A percentile compares a stretch with the other conserved stretches of the same genome.
phyloP scores from a whole-genome alignment of 768 basidiomycete genomes.

The Termitomyces heimii region DNA sequence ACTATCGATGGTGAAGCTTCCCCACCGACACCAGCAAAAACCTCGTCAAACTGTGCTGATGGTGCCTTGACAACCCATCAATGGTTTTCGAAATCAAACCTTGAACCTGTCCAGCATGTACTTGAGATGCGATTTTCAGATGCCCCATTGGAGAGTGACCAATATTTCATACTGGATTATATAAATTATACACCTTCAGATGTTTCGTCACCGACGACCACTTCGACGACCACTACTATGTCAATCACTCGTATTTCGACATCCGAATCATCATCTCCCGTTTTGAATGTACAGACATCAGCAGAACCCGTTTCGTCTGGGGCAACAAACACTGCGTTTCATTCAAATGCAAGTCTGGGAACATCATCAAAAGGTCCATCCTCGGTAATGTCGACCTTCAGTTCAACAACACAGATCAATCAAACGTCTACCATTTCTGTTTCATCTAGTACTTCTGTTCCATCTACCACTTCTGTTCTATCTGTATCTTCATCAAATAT shows the following conservation, averaged over 20 bases:
- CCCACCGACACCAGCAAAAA: neutral
- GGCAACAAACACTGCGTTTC: neutral
- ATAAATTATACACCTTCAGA: neutral
- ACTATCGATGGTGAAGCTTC: neutral
- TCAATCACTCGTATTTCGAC: neutral
- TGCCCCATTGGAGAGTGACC: neutral
- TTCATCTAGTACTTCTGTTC: no score
- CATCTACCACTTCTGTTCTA: neutral
- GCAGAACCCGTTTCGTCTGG: neutral
- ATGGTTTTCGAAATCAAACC: neutral
- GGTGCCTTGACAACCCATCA: neutral
- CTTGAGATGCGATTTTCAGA: neutral
- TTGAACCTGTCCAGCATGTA: neutral
- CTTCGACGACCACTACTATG: neutral
- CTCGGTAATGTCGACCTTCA: neutral
- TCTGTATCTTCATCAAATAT: neutral
- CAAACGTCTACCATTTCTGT: neutral
- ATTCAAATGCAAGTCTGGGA: neutral
- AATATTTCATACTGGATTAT: neutral
- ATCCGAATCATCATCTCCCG: neutral
- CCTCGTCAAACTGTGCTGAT: neutral
- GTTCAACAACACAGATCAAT: neutral
- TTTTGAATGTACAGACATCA: neutral
- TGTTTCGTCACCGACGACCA: neutral
- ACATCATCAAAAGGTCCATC: neutral